Evolutionary conservation across 192 early-diverging fungal genomes (phyloP).

Genomic region (Umbelopsis sp.): DNA sequence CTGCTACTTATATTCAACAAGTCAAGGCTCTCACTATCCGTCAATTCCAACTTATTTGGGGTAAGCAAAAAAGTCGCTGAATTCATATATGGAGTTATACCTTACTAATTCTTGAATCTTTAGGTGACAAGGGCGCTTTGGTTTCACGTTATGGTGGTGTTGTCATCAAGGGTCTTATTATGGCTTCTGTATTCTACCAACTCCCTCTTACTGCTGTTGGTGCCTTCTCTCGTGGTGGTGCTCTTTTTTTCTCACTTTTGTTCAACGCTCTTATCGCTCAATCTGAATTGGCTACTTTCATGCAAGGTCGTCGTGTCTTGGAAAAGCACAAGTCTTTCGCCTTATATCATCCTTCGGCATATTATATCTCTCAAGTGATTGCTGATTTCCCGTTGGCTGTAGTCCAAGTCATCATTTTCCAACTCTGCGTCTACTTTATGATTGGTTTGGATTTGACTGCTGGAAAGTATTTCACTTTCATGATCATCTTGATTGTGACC

Average conservation of each 20-base stretch:
- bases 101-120: background rate
- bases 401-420: constrained; percentile 58
- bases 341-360: constrained; percentile 70
- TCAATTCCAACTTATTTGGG: constrained; percentile 54
- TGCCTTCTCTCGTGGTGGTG: constrained; percentile 73
- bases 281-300: constrained; percentile 66
- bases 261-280: constrained; percentile 73
- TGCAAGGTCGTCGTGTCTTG: constrained; percentile 66
- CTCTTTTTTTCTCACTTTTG: constrained; percentile 69
- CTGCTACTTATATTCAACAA: constrained; percentile 58
- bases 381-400: constrained; percentile 60
- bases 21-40: constrained; percentile 50
- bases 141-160: constrained; percentile 54
- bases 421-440: constrained; percentile 66
- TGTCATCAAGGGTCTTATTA: constrained; percentile 61
- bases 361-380: constrained; percentile 61
- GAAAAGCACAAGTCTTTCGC: constrained; percentile 75
- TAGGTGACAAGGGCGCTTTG: constrained; percentile 44
- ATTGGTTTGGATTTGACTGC: constrained; percentile 59
- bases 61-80: background rate
- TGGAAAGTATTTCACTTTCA: constrained; percentile 64
- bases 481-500: constrained; percentile 60
- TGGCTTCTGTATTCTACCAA: constrained; percentile 62
- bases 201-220: constrained; percentile 55
- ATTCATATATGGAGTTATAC: background rate